Evolutionary conservation across 2,329 filamentous ascomycete genomes (phyloP), one percentile per base, ranked within the genome.

Genomic region (Fusarium protoensiforme): DNA sequence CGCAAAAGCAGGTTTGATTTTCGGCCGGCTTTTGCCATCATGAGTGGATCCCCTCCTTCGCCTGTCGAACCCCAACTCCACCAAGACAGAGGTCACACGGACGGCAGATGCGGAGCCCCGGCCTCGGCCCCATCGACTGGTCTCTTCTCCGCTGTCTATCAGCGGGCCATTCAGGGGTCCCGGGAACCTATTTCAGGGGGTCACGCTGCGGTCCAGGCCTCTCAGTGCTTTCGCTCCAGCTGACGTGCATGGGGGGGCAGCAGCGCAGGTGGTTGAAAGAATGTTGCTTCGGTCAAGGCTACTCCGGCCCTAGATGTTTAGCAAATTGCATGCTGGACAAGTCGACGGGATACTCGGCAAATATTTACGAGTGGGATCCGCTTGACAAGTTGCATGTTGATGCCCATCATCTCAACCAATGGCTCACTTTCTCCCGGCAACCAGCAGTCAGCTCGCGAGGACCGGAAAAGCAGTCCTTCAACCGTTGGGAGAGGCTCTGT

Each of bases 51-150:
- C 48, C 33, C 18, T 20, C 46, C 46, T 51, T 31, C 62, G 46
- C 27, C 54, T 67, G 64, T 58, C 65, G 71, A 74, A 71, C 67
- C 75, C 67, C 68, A 77, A 66, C 75, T 73, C 75, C 75, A 78
- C 76, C 70, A 73, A 70, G 46, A 31, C 27, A 51, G 46, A 75
- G 75, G 75, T 77, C 75, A 78, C 67, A 72, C 71, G 71, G 51
- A 56, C 51, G 51, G 51, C 29, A 33, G 27, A 71, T 77, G 73
- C 75, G 75, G 75, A 77, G 75, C 75, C 72, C 72, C 74, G 67
- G 71, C 71, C 41, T 69, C 68, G 59, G 68, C 63, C 63, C 71
- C 71, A 60, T 69, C 33, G 31, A 54, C 31, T 51, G 48, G 56
- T 51, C 46, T 59, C n/a, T 20, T 29, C 43, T 48, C 59, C 63